These are phyloP conservation scores for Hura crepitans DNA, from an alignment of 441 rosid genomes.

Conservation along the genomic window DNA sequence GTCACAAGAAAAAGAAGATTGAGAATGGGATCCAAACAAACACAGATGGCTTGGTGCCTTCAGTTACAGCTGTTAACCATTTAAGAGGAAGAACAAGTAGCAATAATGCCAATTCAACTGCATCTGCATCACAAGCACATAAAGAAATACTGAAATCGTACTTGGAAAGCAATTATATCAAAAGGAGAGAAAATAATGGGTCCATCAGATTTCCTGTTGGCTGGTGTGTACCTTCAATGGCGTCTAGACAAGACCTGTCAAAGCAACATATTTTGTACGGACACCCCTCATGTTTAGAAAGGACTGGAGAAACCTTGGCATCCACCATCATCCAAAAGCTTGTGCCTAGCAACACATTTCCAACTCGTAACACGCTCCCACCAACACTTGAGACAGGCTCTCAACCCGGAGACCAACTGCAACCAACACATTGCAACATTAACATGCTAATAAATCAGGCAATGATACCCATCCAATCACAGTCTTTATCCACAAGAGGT, in stretches of 20 bases:
- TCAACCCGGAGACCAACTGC: slow-evolving; percentile 28
- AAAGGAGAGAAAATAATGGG: slow-evolving; percentile 16
- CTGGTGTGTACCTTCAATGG: slow-evolving; percentile 21
- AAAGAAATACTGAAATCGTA: slow-evolving; percentile 25
- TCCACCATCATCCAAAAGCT: slow-evolving; percentile 27
- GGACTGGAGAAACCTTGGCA: slow-evolving; percentile 24
- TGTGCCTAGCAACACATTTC: slow-evolving; percentile 21
- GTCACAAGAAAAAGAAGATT: slow-evolving; percentile 46
- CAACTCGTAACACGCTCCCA: slow-evolving; percentile 31
- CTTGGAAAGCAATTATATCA: slow-evolving; percentile 18
- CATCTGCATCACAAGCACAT: slow-evolving; percentile 25
- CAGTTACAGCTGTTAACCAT: slow-evolving; percentile 29
- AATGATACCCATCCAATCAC: slow-evolving; percentile 25
- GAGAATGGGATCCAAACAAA: slow-evolving; percentile 34
- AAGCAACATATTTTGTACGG: slow-evolving; percentile 27
- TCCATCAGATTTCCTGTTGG: slow-evolving; percentile 17
- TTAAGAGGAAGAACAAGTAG: slow-evolving; percentile 31
- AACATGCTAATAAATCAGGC: slow-evolving; percentile 30
- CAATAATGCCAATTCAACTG: slow-evolving; percentile 21
- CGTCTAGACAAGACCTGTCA: slow-evolving; percentile 23
- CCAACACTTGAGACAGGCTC: slow-evolving; percentile 35
- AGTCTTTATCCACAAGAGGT: slow-evolving; percentile 26
- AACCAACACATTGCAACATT: slow-evolving; percentile 21
- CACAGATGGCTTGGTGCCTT: slow-evolving; percentile 29
- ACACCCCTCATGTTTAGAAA: slow-evolving; percentile 24